A percentile compares a stretch with the other conserved stretches of the same genome.
Evolutionary conservation across 2,329 filamentous ascomycete genomes (phyloP).

Genomic region (Ophiocordyceps sinensis): DNA sequence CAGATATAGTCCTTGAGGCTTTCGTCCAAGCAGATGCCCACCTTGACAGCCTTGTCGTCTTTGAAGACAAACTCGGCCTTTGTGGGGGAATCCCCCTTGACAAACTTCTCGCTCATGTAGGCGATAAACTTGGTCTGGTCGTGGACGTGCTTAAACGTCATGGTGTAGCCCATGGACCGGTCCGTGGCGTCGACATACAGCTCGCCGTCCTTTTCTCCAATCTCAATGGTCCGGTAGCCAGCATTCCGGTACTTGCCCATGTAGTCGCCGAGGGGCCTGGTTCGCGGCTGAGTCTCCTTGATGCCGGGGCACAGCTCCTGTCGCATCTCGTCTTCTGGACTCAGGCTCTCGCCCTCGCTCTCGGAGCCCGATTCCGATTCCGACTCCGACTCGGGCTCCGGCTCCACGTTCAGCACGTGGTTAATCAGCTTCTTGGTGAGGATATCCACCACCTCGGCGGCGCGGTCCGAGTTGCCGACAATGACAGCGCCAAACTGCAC

Average conservation of each 20-base stretch:
- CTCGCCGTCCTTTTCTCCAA: constrained; percentile 6
- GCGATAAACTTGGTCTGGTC: constrained; percentile 6
- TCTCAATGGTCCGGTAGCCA: constrained; percentile 11
- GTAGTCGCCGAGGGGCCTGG: constrained; percentile 5
- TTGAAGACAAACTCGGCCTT: constrained; percentile 3
- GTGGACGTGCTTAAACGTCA: constrained; percentile 6
- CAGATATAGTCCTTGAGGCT: constrained; percentile 3
- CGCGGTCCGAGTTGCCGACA: constrained; percentile 10
- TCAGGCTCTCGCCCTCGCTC: neutral
- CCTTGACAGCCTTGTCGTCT: neutral
- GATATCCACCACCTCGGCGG: constrained; percentile 5
- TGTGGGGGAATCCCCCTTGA: neutral
- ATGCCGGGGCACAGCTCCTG: constrained; percentile 3
- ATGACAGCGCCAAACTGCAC: constrained; percentile 12
- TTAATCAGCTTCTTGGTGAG: constrained; percentile 9
- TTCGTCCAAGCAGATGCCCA: constrained; percentile 2
- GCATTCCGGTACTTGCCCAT: constrained; percentile 10
- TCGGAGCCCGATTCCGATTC: neutral
- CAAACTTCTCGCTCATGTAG: neutral
- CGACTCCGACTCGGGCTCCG: neutral
- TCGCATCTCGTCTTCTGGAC: neutral
- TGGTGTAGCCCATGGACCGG: constrained; percentile 13
- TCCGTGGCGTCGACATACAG: constrained; percentile 14
- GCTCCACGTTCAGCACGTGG: neutral
- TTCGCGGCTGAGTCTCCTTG: constrained; percentile 1